Percentiles rank a stretch among this genome's conserved stretches.
phyloP scores from a whole-genome alignment of 495 filamentous ascomycete genomes.

The Lasiosphaeria hispida region DNA sequence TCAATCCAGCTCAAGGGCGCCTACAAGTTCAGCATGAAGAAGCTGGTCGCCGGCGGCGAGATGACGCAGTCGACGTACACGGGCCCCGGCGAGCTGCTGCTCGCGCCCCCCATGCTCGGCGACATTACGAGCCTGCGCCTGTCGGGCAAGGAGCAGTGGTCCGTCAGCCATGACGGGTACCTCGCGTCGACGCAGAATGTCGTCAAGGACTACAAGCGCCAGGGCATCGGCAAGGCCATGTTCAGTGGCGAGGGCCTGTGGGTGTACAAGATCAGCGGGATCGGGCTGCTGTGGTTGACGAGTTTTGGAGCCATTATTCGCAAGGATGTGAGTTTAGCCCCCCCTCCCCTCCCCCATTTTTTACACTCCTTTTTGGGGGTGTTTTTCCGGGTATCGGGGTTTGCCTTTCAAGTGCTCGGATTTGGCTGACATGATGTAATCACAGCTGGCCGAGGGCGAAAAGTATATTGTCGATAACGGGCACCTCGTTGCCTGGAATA shows the following conservation, averaged over 20 bases:
- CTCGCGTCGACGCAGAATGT: slow-evolving; percentile 76
- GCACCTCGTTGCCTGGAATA: slow-evolving; percentile 96
- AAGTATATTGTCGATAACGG: slow-evolving; percentile 94
- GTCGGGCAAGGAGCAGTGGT: slow-evolving; percentile 68
- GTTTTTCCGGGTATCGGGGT: not conserved
- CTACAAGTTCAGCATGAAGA: slow-evolving; percentile 80
- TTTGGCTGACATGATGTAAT: slow-evolving; percentile 11
- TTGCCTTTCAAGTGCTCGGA: not conserved
- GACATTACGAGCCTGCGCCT: slow-evolving; percentile 83
- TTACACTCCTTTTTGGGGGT: not conserved
- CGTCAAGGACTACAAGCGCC: slow-evolving; percentile 77
- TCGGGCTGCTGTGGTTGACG: slow-evolving; percentile 79
- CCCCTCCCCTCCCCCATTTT: not conserved
- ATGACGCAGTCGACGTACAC: slow-evolving; percentile 79
- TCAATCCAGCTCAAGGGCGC: slow-evolving; percentile 77
- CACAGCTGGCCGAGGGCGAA: slow-evolving; percentile 69
- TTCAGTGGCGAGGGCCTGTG: slow-evolving; percentile 93
- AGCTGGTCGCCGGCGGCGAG: slow-evolving; percentile 77
- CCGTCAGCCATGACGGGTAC: slow-evolving; percentile 77
- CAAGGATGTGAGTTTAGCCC: slow-evolving; percentile 73
- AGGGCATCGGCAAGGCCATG: slow-evolving; percentile 85
- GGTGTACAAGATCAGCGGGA: slow-evolving; percentile 80
- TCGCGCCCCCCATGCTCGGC: slow-evolving; percentile 76
- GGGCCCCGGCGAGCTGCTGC: slow-evolving; percentile 84
- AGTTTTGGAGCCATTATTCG: slow-evolving; percentile 93